Percentiles rank a stretch among this genome's conserved stretches.
These are phyloP conservation scores for Penstemon eatonii DNA, from an alignment of 257 asterid species.

Conservation along the genomic window DNA sequence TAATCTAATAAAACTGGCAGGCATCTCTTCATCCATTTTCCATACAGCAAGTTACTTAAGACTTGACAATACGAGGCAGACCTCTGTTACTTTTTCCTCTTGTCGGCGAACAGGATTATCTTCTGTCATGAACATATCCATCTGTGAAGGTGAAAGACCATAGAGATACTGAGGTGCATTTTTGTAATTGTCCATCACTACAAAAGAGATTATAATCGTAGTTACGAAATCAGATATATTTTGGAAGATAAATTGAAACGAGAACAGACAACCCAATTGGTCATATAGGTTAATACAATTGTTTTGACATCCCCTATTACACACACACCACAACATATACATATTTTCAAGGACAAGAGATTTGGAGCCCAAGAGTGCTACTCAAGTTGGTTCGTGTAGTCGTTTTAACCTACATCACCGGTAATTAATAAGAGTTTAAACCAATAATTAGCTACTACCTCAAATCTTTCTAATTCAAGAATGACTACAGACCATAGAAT, in stretches of 20 bases:
- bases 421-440: neutral
- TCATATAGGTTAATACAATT: neutral
- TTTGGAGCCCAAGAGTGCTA: neutral
- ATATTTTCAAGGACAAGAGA: too few species aligned
- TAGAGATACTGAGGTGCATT: conserved; percentile 75
- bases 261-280: neutral
- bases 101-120: conserved; percentile 70
- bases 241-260: neutral
- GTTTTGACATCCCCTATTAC: neutral
- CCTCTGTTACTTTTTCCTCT: conserved; percentile 80
- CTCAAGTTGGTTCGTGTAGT: neutral
- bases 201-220: conserved; percentile 25
- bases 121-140: conserved; percentile 95
- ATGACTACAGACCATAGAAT: neutral
- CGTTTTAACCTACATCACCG: conserved; percentile 11
- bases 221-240: conserved; percentile 14
- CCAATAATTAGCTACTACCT: neutral
- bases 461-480: conserved; percentile 16
- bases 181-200: conserved; percentile 85
- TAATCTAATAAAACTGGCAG: neutral
- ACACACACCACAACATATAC: too few species aligned
- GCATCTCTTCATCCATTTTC: neutral
- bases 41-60: neutral
- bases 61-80: conserved; percentile 19
- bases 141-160: conserved; percentile 85